Evolutionary conservation across 2,329 filamentous ascomycete genomes (phyloP).

Genomic region (Penicillium verrucosum): DNA sequence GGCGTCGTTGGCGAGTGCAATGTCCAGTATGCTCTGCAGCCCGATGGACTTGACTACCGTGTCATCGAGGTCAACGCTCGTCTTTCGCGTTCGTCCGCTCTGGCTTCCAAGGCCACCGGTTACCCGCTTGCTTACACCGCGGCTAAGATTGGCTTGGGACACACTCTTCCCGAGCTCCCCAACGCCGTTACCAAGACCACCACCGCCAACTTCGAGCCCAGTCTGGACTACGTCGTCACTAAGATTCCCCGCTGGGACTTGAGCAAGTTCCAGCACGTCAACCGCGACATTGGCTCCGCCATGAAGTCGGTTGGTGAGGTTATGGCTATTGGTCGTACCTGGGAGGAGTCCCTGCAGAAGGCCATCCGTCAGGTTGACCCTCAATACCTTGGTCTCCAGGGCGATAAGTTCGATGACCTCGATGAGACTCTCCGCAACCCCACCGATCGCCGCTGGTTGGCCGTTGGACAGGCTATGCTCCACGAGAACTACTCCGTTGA

Average conservation of each 20-base stretch:
- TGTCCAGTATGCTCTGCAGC: conserved; percentile 94
- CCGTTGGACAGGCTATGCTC: conserved; percentile 95
- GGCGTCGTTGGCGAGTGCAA: conserved; percentile 98
- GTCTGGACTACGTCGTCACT: conserved; percentile 94
- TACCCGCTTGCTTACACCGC: conserved; percentile 97
- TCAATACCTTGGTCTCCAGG: conserved; percentile 87
- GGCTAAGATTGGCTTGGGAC: conserved; percentile 95
- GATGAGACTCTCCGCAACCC: conserved; percentile 89
- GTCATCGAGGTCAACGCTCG: conserved; percentile 99
- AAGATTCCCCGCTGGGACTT: conserved; percentile 99
- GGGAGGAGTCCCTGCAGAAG: conserved; percentile 99
- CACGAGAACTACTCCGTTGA: conserved; percentile 96
- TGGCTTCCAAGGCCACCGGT: conserved; percentile 96
- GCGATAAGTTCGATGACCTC: conserved; percentile 88
- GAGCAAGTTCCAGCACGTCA: conserved; percentile 98
- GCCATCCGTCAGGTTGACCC: conserved; percentile 96
- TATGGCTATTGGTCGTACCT: conserved; percentile 98
- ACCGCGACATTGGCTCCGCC: conserved; percentile 91
- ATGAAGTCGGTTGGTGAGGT: conserved; percentile 99
- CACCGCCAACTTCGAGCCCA: conserved; percentile 97
- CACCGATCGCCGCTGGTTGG: conserved; percentile 94
- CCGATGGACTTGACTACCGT: conserved; percentile 94
- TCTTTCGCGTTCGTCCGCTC: conserved; percentile 92
- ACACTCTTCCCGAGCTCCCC: conserved; percentile 90
- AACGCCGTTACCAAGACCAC: conserved; percentile 99